Percentiles rank a stretch among this genome's conserved stretches.
Evolutionary conservation across 2,329 filamentous ascomycete species (phyloP).

Genomic region (Pezicula rhizophila): DNA sequence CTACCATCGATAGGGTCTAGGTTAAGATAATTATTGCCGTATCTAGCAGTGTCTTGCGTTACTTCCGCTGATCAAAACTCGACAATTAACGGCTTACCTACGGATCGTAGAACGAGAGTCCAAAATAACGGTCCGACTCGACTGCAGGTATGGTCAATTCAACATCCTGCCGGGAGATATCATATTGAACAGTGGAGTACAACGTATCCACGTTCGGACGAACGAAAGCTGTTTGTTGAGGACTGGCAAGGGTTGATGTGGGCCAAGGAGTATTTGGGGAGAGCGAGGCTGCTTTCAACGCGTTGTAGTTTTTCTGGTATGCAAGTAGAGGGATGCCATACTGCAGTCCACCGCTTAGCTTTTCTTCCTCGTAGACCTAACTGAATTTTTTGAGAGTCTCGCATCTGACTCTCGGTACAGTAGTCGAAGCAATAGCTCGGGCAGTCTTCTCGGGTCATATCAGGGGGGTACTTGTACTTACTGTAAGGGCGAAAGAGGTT

Average conservation of each 20-base stretch:
- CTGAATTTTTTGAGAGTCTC: no score
- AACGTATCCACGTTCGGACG: slow-evolving; percentile 9
- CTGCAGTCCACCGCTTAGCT: no score
- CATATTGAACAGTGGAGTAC: slow-evolving; percentile 5
- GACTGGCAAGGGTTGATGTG: not conserved
- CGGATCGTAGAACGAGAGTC: slow-evolving; percentile 7
- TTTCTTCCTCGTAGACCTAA: no score
- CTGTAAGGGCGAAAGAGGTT: no score
- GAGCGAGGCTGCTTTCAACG: not conserved
- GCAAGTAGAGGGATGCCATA: slow-evolving; percentile 5
- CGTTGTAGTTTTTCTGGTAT: slow-evolving; percentile 1
- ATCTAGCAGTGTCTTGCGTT: not conserved
- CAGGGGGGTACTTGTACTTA: no score
- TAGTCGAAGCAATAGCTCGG: no score
- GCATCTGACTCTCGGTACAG: no score
- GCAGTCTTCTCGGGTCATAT: no score
- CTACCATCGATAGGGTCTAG: not conserved
- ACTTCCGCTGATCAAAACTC: not conserved
- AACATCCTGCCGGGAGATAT: slow-evolving; percentile 6
- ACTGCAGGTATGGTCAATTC: slow-evolving; percentile 4
- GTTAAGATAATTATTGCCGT: slow-evolving; percentile 3
- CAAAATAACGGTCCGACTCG: slow-evolving; percentile 6
- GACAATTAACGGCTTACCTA: not conserved
- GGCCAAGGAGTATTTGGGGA: not conserved
- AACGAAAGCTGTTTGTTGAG: not conserved